Evolutionary conservation across 129 eudicot genomes (phyloP), one percentile per base, ranked within the genome.

Genomic region (Erigeron canadensis): DNA sequence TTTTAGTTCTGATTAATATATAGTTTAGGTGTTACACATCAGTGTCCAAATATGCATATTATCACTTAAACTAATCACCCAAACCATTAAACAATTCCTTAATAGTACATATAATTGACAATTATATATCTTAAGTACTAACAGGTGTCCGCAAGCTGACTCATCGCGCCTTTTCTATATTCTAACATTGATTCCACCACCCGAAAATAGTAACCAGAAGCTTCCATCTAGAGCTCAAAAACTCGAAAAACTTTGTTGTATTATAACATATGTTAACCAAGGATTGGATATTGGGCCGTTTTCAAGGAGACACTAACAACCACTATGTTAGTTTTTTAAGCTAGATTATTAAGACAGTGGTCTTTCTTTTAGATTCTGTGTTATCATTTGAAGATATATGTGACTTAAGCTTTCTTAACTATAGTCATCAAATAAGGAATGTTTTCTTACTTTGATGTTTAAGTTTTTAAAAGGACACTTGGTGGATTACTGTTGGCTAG

Each of bases 111-210:
- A 56, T 69, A 74, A 77, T 45, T 72, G 73, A 47, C 34, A 11
- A 73, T 73, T 41, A n/a, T n/a, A n/a, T n/a, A 68, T 72, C 34
- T 39, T 55, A 65, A 57, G 17, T n/a, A 47, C 19, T 19, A 67
- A 90, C 87, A 90, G 89, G 89, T 82, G 95, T 85, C 91, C 45
- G 41, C 40, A 1, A 10, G 62, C 41, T 81, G 85, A 81, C 84
- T 86, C 93, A 74, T 80, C 48, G 5, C 72, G 5, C 72, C 60
- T 51, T 80, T 75, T 53, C 50, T 23, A 58, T 76, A 67, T 81
- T 76, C 45, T 79, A 84, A 41, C 73, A 53, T 57, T n/a, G n/a
- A n/a, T n/a, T 61, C 82, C 75, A 72, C 81, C 81, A 75, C 83
- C 75, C 44, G 41, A 81, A 6, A 71, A 76, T 74, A 67, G 88